Conservation (phyloP, 129 eudicot genomes). For the Calendula officinalis region DNA sequence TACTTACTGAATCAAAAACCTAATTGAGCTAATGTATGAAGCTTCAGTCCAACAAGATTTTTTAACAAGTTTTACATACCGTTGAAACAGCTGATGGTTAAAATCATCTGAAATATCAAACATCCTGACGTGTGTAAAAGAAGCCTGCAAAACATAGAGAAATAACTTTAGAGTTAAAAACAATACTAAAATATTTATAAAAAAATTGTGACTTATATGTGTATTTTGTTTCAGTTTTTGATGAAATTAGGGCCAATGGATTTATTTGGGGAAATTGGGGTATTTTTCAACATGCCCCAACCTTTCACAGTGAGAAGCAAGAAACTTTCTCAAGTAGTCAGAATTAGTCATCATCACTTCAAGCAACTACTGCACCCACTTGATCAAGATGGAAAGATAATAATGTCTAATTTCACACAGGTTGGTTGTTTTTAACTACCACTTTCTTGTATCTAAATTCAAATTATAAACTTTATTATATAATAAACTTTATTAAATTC, state of each 20-base stretch:
- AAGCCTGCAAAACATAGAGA: constrained; percentile 14
- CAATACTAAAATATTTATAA: background rate
- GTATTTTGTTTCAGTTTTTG: constrained; percentile 44
- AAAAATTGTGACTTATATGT: background rate
- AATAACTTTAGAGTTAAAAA: constrained; percentile 2
- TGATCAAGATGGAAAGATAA: constrained; percentile 52
- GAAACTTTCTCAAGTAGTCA: constrained; percentile 80
- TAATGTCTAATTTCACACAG: constrained; percentile 66
- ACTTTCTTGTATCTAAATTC: background rate
- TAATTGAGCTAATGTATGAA: constrained; percentile 8
- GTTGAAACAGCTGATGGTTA: background rate
- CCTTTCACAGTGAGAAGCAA: constrained; percentile 84
- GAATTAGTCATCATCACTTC: constrained; percentile 75
- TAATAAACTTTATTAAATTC: background rate
- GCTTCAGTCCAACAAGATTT: background rate
- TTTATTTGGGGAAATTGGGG: constrained; percentile 78
- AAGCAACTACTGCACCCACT: constrained; percentile 67
- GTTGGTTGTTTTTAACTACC: constrained; percentile 19
- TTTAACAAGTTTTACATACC: constrained; percentile 25
- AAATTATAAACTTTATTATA: background rate
- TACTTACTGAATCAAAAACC: constrained; percentile 17
- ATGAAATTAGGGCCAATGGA: constrained; percentile 54
- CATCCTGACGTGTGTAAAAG: constrained; percentile 16
- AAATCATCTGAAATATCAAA: constrained; percentile 10
- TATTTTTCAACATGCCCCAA: constrained; percentile 76